phyloP scores from a whole-genome alignment of 2,329 filamentous ascomycete genomes.

The Colletotrichum phormii region DNA sequence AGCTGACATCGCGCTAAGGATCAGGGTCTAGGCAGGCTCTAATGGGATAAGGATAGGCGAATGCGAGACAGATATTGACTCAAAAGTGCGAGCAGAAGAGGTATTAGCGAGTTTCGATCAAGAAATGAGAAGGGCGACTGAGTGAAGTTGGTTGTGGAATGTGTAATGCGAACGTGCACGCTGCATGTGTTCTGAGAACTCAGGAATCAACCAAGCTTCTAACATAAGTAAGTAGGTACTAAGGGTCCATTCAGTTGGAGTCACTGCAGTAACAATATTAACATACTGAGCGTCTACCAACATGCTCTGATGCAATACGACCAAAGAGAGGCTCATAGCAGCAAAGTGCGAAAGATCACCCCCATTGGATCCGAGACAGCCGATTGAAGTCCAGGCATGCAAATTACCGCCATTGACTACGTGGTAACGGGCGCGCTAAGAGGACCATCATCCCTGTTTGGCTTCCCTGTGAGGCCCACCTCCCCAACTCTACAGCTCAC shows the following conservation, averaged over 20 bases:
- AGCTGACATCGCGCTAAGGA: background rate
- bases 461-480: background rate
- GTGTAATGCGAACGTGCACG: background rate
- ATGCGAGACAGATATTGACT: background rate
- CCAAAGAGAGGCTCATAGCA: background rate
- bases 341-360: too few species aligned
- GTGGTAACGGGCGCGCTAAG: background rate
- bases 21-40: background rate
- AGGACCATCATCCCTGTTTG: conserved; percentile 9
- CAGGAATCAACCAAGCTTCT: background rate
- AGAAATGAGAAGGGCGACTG: background rate
- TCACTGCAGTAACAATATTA: too few species aligned
- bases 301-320: background rate
- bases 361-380: background rate
- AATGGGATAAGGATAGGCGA: background rate
- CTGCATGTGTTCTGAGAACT: background rate
- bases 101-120: background rate
- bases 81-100: background rate
- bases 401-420: background rate
- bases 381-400: background rate
- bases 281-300: too few species aligned
- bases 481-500: background rate
- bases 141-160: background rate
- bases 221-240: too few species aligned
- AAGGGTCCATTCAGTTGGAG: background rate